A percentile compares a stretch with the other conserved stretches of the same genome.
Evolutionary conservation across 768 basidiomycete species (phyloP).

Genomic region (Rhizopogon rudus): DNA sequence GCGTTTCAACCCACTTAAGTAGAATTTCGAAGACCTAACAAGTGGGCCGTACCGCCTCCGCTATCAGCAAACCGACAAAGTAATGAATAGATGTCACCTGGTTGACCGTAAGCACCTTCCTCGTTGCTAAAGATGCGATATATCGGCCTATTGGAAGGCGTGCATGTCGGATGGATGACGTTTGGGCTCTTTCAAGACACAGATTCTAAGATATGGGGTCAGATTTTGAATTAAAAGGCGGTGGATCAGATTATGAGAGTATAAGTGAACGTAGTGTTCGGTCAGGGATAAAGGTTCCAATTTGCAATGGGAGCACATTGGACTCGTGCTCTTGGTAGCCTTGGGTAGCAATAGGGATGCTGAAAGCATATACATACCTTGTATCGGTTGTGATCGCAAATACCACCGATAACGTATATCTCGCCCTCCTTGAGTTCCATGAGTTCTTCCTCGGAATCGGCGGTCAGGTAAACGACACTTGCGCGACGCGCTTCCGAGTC

Average conservation of each 20-base stretch:
- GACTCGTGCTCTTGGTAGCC: neutral
- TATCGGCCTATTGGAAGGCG: constrained; percentile 94
- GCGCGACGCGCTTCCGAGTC: constrained; percentile 29
- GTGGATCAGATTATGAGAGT: neutral
- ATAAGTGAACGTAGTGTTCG: neutral
- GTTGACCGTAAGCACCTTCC: constrained; percentile 97
- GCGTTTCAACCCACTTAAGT: constrained; percentile 80
- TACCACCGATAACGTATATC: constrained; percentile 93
- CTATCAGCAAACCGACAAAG: neutral
- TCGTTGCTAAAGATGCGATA: constrained; percentile 74
- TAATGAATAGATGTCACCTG: constrained; percentile 42
- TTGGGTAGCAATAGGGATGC: neutral
- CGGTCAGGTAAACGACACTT: constrained; percentile 86
- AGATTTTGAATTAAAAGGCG: constrained; percentile 6
- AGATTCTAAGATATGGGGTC: constrained; percentile 54
- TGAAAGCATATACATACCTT: constrained; percentile 49
- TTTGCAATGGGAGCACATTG: neutral
- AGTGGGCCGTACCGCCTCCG: neutral
- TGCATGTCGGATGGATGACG: constrained; percentile 73
- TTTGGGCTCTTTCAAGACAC: constrained; percentile 81
- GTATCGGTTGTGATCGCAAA: constrained; percentile 94
- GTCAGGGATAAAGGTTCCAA: neutral
- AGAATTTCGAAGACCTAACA: constrained; percentile 81
- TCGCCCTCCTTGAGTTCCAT: constrained; percentile 77
- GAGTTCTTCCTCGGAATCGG: constrained; percentile 86